A percentile compares a stretch with the other conserved stretches of the same genome.
Evolutionary conservation across 73 alveolate genomes (phyloP).

Genomic region (Stentor coeruleus): DNA sequence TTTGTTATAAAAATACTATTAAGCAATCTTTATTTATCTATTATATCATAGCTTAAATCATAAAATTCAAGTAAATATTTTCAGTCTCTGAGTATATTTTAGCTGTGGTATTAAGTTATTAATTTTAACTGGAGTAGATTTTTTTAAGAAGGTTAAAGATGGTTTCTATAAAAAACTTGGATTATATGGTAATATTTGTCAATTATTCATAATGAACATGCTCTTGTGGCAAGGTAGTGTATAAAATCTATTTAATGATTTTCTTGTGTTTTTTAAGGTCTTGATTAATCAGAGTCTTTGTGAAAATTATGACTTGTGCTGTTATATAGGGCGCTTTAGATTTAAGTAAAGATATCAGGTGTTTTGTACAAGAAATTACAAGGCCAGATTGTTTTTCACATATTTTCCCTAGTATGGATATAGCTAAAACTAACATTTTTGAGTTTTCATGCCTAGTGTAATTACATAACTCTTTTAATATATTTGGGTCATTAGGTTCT

Average conservation of each 20-base stretch:
- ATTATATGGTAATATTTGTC: not conserved
- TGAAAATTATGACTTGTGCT: not conserved
- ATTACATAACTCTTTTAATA: not conserved
- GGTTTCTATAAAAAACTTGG: not conserved
- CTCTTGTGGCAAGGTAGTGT: not conserved
- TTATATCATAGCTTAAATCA: conserved; percentile 10
- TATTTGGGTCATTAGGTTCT: not conserved
- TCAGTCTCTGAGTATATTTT: too few relatives aligned
- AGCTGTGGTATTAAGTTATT: not conserved
- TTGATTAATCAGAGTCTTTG: not conserved
- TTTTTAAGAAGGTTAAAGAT: not conserved
- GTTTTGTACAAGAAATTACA: not conserved
- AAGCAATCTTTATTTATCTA: not conserved
- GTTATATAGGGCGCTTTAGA: conserved; percentile 10
- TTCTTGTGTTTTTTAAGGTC: not conserved
- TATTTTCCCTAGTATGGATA: conserved; percentile 12
- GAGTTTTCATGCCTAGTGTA: not conserved
- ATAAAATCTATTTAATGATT: not conserved
- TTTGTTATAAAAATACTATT: not conserved
- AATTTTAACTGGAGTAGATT: not conserved
- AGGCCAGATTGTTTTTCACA: not conserved
- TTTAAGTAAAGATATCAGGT: not conserved
- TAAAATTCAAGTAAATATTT: too few relatives aligned
- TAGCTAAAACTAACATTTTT: not conserved
- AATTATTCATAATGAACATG: not conserved